phyloP scores from a whole-genome alignment of 2,329 filamentous ascomycete genomes.

The Colletotrichum trifolii region DNA sequence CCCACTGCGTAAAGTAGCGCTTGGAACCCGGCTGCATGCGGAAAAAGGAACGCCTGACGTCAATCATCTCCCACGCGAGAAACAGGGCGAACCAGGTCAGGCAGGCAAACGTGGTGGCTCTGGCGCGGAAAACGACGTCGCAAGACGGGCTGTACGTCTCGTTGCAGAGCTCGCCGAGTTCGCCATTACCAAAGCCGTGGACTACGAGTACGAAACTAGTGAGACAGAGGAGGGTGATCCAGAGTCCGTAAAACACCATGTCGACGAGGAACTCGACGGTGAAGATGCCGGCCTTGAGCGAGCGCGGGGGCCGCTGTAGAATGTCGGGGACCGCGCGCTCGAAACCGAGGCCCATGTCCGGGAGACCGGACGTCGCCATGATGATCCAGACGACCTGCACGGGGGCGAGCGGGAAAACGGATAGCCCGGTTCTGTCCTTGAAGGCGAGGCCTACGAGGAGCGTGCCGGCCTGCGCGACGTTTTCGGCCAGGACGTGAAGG shows the following conservation, averaged over 20 bases:
- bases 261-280: conserved; percentile 69
- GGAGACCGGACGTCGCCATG: conserved; percentile 75
- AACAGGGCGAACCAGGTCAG: conserved; percentile 76
- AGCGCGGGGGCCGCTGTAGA: conserved; percentile 67
- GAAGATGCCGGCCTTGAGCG: conserved; percentile 60
- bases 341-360: conserved; percentile 76
- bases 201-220: conserved; percentile 21
- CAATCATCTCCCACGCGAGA: conserved; percentile 75
- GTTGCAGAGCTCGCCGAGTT: conserved; percentile 66
- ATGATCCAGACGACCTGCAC: conserved; percentile 78
- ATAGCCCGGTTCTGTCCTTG: conserved; percentile 68
- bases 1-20: conserved; percentile 67
- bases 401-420: conserved; percentile 73
- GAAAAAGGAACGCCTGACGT: conserved; percentile 73
- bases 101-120: conserved; percentile 73
- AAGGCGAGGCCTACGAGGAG: conserved; percentile 73
- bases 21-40: conserved; percentile 69
- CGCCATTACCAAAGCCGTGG: conserved; percentile 55
- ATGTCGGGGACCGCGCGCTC: conserved; percentile 72
- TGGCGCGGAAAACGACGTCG: conserved; percentile 69
- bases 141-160: conserved; percentile 59
- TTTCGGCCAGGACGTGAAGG: conserved; percentile 69
- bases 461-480: conserved; percentile 71
- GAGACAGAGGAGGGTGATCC: conserved; percentile 64
- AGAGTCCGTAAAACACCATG: conserved; percentile 69